Conservation (phyloP, 768 basidiomycete genomes). For the Termitomyces sp. region DNA sequence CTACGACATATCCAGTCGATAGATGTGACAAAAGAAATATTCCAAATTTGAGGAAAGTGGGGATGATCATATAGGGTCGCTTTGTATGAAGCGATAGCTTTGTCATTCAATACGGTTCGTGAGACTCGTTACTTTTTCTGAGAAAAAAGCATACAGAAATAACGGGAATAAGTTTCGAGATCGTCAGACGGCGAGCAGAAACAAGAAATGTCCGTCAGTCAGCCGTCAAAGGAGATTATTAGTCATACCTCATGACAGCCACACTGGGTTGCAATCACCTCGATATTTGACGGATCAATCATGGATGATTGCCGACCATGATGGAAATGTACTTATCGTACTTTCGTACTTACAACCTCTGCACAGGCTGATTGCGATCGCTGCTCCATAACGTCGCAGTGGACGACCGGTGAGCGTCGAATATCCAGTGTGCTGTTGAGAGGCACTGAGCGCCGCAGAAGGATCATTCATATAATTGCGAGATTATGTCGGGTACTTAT, state of each 20-base stretch:
- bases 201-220: neutral
- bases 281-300: neutral
- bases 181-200: neutral
- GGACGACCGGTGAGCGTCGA: neutral
- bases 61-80: neutral
- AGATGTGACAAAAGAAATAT: conserved; percentile 3
- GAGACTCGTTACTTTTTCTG: conserved; percentile 2
- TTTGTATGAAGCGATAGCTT: neutral
- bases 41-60: conserved; percentile 2
- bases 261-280: neutral
- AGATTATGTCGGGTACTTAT: neutral
- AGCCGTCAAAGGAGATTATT: neutral
- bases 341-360: neutral
- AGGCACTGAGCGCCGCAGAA: neutral
- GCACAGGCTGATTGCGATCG: neutral
- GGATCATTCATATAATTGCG: neutral
- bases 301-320: neutral
- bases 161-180: neutral
- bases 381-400: neutral
- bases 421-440: neutral
- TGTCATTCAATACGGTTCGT: neutral
- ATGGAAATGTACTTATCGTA: too few species aligned
- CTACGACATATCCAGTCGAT: conserved; percentile 4
- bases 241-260: conserved; percentile 1
- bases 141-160: neutral